Evolutionary conservation across 495 filamentous ascomycete genomes (phyloP), one percentile per base, ranked within the genome.

Genomic region (Filosporella fistucella): DNA sequence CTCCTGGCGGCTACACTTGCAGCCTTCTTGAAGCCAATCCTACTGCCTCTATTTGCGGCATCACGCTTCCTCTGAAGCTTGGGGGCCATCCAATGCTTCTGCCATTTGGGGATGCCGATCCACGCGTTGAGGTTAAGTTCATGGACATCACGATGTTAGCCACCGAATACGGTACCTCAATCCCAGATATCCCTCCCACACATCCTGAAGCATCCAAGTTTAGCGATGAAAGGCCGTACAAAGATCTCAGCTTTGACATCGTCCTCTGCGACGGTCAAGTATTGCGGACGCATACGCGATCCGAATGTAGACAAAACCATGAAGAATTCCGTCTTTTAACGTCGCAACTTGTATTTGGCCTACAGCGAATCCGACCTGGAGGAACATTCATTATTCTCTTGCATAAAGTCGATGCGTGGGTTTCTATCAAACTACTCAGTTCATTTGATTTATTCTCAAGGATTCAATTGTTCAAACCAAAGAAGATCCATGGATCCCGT

Each of bases 241-340:
- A 36, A 2, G 56, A 49, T 2, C 34, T 65, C 7, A n/a, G 26
- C 0, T 83, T 78, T 51, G 66, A 82, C 43, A 63, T 82, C 1
- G 64, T 76, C 17, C 52, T 84, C 30, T 82, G 76, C 58, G 77
- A 82, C 46, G 76, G 78, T 1, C 70, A 82, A 32, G 72, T 77
- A 2, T 61, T 79, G 6, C 58, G 77, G n/a, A 70, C 54, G 0
- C 76, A 82, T 22, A 17, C 51, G 29, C 58, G 70, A 24, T 61
- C 51, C 17, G 38, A 50, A 23, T 70, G 76, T 55, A 59, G 70
- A n/a, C 62, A 74, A 46, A 20, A 11, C 0, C 44, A 54, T 16
- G 75, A 83, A 60, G 62, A 63, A 0, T 36, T 32, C 9, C 61
- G 77, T 28, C 57, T 81, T 21, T 47, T 45, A 0, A 32, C 59